These are phyloP conservation scores for thale cress (Arabidopsis thaliana) DNA, from an alignment of 345 rosid species.

Conservation along the genomic window DNA sequence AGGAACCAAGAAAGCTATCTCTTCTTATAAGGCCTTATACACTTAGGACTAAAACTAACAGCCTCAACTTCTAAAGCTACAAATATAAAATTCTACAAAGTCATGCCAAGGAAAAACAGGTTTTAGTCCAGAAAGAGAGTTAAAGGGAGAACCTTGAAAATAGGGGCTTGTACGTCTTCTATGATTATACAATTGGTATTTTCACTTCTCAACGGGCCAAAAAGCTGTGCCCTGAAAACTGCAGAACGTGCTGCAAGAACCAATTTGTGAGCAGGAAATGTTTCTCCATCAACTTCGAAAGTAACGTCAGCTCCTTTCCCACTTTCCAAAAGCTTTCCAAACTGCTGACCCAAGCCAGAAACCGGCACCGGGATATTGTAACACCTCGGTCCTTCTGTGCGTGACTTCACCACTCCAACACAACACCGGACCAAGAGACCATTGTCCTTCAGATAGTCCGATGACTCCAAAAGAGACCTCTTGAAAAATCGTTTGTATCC, in stretches of 20 bases:
- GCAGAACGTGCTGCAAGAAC: conserved; percentile 82
- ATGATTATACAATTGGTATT: conserved; percentile 55
- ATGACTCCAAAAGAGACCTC: conserved; percentile 67
- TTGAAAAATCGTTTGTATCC: conserved; percentile 84
- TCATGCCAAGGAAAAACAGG: not conserved
- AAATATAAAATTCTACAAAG: not conserved
- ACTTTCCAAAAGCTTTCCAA: conserved; percentile 67
- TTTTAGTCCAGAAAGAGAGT: conserved; percentile 6
- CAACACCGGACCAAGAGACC: conserved; percentile 67
- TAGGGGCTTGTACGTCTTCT: conserved; percentile 70
- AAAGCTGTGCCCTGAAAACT: conserved; percentile 82
- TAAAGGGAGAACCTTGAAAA: conserved; percentile 64
- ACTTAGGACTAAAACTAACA: conserved; percentile 18
- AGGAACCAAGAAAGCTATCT: conserved; percentile 54
- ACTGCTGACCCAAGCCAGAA: conserved; percentile 61
- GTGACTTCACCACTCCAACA: conserved; percentile 81
- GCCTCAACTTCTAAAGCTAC: conserved; percentile 13
- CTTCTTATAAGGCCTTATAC: conserved; percentile 43
- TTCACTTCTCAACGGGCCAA: conserved; percentile 68
- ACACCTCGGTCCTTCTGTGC: conserved; percentile 71
- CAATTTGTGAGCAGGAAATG: conserved; percentile 69
- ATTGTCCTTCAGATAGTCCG: conserved; percentile 74
- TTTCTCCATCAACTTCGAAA: conserved; percentile 70
- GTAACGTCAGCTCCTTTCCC: conserved; percentile 61
- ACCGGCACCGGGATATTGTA: conserved; percentile 63